Evolutionary conservation across 2,329 filamentous ascomycete genomes (phyloP), one percentile per base, ranked within the genome.

Genomic region (Incumbomyces delicatus): DNA sequence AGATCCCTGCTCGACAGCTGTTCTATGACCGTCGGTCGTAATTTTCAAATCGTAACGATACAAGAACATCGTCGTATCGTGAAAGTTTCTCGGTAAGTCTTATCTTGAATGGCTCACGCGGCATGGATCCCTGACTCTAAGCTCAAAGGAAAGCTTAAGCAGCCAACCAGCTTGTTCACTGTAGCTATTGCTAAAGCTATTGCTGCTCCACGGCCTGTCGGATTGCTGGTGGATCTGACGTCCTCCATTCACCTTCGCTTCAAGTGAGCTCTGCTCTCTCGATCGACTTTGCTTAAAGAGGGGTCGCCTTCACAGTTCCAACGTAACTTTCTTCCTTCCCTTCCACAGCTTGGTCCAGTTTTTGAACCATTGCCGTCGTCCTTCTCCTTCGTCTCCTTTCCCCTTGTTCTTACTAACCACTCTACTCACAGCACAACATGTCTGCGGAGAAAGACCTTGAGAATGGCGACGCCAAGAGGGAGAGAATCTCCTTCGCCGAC

Each of bases 401-500:
- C 50, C 47, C 52, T 54, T 36, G 48, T 49, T 45, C 47, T 44
- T 52, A 56, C 53, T 54, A 53, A 55, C 50, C 47, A 49, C 55
- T 57, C 54, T 53, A 55, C 54, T 55, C 53, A 51, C 41, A 54
- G 52, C 52, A 44, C 52, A 55, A 41, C 46, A 57, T 57, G 55
- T 52, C 55, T 46, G 44, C 29, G 14, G 55, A 58, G 48, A 56
- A 58, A 49, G 56, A 58, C 46, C 55, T 58, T 41, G 56, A 58
- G 51, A 57, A 57, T 47, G 55, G 53, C 42, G 56, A 58, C 43
- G 49, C 55, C 44, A 58, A 58, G 53, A 48, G 55, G 41, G 55
- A 57, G 48, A 50, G 55, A 53, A 57, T 58, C 49, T 56, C 53
- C 29, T 58, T 57, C 50, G 56, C 56, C 46, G 56, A 57, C 50